Percentiles rank a stretch among this genome's conserved stretches.
Conservation (phyloP, 129 eudicot species). For the Chrysanthemum lavandulifolium region DNA sequence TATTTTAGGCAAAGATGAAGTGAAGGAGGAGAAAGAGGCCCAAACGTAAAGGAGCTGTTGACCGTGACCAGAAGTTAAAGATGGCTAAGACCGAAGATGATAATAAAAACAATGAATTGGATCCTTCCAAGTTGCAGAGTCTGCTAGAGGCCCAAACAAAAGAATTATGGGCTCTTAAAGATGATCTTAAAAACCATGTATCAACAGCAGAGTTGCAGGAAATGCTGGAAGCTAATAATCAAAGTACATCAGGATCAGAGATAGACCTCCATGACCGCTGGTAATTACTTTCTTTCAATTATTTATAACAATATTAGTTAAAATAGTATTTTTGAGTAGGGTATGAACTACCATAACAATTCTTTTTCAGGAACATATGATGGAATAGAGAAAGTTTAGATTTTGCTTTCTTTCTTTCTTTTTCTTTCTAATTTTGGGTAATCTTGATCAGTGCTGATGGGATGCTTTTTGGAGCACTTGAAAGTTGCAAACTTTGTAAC, state of each 20-base stretch:
- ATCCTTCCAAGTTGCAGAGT: conserved; percentile 41
- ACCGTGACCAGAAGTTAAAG: conserved; percentile 50
- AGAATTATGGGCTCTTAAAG: conserved; percentile 84
- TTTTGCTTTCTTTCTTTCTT: conserved; percentile 11
- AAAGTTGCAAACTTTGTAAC: conserved; percentile 59
- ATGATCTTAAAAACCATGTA: conserved; percentile 73
- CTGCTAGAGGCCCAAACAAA: conserved; percentile 76
- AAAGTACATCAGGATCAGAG: conserved; percentile 77
- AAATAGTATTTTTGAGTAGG: not conserved
- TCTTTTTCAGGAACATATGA: not conserved
- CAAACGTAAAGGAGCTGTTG: conserved; percentile 60
- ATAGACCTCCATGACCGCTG: conserved; percentile 83
- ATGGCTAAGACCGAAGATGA: conserved; percentile 50
- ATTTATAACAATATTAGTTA: not conserved
- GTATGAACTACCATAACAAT: not conserved
- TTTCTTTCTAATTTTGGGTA: not conserved
- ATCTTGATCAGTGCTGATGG: conserved; percentile 70
- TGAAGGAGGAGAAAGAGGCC: conserved; percentile 43
- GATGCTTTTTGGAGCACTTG: conserved; percentile 87
- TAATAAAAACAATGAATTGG: conserved; percentile 8
- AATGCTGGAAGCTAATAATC: conserved; percentile 81
- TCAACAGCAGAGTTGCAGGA: conserved; percentile 57
- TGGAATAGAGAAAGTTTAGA: too few relatives aligned
- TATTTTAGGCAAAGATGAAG: conserved; percentile 40
- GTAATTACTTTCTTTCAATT: conserved; percentile 36